Base-by-base conservation (phyloP, 306 rosid species). In the Trifolium dubium region DNA sequence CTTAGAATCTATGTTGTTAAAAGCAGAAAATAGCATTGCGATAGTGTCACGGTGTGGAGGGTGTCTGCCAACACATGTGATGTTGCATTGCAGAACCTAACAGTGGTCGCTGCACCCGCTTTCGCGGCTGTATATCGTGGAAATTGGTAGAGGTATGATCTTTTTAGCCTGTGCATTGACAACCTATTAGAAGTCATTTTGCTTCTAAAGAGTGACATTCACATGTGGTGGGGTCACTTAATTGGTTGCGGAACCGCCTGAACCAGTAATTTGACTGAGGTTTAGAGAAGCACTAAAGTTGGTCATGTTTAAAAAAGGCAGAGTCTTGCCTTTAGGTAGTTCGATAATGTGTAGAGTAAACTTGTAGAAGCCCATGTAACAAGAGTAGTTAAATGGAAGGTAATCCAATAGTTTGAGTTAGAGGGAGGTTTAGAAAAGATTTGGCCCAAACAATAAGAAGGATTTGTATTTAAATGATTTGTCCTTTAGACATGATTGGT, bases 361-460 rank as follows among this genome's bases (percentile, higher is more conserved):
- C n/a, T 10, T 67, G 28, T 67, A 29, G 71, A 46, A 8, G 55
- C 39, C n/a, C 30, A 2, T 4, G 2, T 15, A 12, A n/a, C 44
- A 12, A 31, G 30, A 10, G 32, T 65, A 37, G 5, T 41, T 18
- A 19, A 5, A 40, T 10, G 18, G 54, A 65, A 12, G 51, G 41
- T 30, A 46, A n/a, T 5, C 59, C 10, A 14, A 10, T 69, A 31
- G 30, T 32, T 49, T 30, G 49, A 69, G 64, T 13, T 69, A 50
- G 46, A 31, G 44, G 15, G 29, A 69, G 32, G 34, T 18, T n/a
- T 50, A 69, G 46, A 5, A 69, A 34, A 32, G 58, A 12, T 50
- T 67, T 41, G 56, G 72, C 10, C 10, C 41, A 67, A 29, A 67
- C 53, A 50, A 67, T 44, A 67, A 8, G 41, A 67, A 41, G 11